Percentiles rank a stretch among this genome's conserved stretches.
These are phyloP conservation scores for Leccinum rimulosum DNA, from an alignment of 768 basidiomycete species.

Conservation along the genomic window DNA sequence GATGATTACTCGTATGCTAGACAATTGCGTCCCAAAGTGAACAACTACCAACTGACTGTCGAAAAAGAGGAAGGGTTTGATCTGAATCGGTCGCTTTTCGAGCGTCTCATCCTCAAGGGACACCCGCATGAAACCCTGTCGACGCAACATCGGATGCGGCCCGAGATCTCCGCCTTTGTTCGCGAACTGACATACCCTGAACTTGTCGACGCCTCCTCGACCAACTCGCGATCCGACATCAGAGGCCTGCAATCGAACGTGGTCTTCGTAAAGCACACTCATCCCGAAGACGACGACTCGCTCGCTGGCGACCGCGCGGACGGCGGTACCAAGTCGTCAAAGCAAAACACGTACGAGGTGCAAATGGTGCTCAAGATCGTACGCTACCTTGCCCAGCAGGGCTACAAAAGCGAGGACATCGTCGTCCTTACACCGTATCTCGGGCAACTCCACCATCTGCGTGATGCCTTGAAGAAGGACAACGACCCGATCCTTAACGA, in stretches of 20 bases:
- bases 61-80: slow-evolving; percentile 71
- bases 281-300: slow-evolving; percentile 50
- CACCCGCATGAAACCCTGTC: slow-evolving; percentile 58
- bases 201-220: slow-evolving; percentile 52
- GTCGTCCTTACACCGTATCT: slow-evolving; percentile 72
- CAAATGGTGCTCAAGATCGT: slow-evolving; percentile 65
- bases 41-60: slow-evolving; percentile 59
- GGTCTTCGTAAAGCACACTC: slow-evolving; percentile 56
- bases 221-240: slow-evolving; percentile 46
- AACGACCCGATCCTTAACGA: slow-evolving; percentile 62
- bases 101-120: slow-evolving; percentile 57
- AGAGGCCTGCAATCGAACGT: slow-evolving; percentile 56
- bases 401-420: slow-evolving; percentile 58
- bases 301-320: slow-evolving; percentile 45
- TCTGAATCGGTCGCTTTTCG: slow-evolving; percentile 56
- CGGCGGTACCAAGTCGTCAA: slow-evolving; percentile 46
- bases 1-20: slow-evolving; percentile 28
- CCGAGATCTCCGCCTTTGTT: slow-evolving; percentile 63
- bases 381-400: slow-evolving; percentile 63
- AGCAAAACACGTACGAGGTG: slow-evolving; percentile 59
- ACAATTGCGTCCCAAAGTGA: slow-evolving; percentile 71
- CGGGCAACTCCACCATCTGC: slow-evolving; percentile 56
- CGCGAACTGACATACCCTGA: slow-evolving; percentile 65
- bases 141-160: slow-evolving; percentile 71
- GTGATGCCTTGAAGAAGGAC: slow-evolving; percentile 38